Conservation (phyloP, 192 early-diverging fungal genomes). For the Polychytrium aggregatum region DNA sequence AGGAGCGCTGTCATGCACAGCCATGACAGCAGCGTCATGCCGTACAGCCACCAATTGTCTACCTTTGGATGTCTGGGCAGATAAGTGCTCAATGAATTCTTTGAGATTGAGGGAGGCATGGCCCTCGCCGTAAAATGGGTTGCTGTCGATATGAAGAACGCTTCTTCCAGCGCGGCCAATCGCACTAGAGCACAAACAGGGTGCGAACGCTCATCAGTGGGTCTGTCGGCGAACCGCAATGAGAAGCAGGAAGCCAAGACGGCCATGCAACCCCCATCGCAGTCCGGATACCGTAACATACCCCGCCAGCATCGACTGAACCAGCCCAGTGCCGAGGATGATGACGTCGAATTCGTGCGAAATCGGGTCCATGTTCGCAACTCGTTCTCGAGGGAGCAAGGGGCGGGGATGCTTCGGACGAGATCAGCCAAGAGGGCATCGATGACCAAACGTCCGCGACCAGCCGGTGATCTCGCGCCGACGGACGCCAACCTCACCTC, state of each 20-base stretch:
- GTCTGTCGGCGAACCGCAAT: background rate
- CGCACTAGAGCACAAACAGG: slow-evolving; percentile 26
- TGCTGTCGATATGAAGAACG: slow-evolving; percentile 76
- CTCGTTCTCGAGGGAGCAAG: no score
- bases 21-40: background rate
- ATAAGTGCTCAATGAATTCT: slow-evolving; percentile 26
- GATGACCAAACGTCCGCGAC: no score
- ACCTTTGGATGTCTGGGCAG: background rate
- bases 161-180: slow-evolving; percentile 52
- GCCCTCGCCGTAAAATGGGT: slow-evolving; percentile 66
- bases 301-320: slow-evolving; percentile 71
- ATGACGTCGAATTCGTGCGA: slow-evolving; percentile 78
- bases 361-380: no score
- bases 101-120: slow-evolving; percentile 43
- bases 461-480: no score
- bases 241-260: no score
- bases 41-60: background rate
- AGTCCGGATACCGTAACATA: no score
- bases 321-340: slow-evolving; percentile 76
- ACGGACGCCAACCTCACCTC: no score
- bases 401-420: no score
- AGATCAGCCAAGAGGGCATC: no score
- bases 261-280: no score
- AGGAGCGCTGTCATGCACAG: background rate
- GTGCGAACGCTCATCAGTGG: background rate